Evolutionary conservation across 768 basidiomycete genomes (phyloP).

Genomic region (Pleurotus tuber-regium): DNA sequence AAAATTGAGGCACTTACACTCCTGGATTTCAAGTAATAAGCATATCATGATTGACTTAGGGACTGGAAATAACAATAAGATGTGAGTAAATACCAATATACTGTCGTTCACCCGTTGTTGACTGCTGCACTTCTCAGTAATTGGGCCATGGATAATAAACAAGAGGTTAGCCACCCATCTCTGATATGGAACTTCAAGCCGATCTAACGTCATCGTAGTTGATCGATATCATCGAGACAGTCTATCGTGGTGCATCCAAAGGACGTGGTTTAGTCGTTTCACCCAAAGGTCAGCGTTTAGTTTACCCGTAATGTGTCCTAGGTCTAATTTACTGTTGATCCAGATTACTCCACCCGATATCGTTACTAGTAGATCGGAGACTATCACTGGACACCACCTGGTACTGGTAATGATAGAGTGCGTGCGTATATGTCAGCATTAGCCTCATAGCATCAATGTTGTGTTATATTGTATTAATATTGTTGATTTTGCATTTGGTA

Average conservation of each 20-base stretch:
- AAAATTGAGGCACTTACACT: slow-evolving; percentile 10
- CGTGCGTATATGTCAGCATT: background rate
- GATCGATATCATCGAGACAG: slow-evolving; percentile 97
- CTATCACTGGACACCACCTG: too few species aligned
- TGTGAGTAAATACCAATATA: slow-evolving; percentile 50
- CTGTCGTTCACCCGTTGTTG: slow-evolving; percentile 3
- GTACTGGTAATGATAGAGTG: background rate
- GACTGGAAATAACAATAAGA: slow-evolving; percentile 99
- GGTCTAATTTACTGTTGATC: slow-evolving; percentile 10
- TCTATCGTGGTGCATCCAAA: slow-evolving; percentile 96
- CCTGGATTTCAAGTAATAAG: slow-evolving; percentile 65
- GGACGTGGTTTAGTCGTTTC: slow-evolving; percentile 97
- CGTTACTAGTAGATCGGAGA: slow-evolving; percentile 57
- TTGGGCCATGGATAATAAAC: slow-evolving; percentile 99
- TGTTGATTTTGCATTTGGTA: too few species aligned
- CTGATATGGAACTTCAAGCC: background rate
- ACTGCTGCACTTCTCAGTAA: slow-evolving; percentile 52
- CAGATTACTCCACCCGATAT: slow-evolving; percentile 83
- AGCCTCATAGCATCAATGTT: too few species aligned
- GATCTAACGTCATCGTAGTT: slow-evolving; percentile 49
- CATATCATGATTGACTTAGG: slow-evolving; percentile 99
- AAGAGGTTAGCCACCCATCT: slow-evolving; percentile 62
- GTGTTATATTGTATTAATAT: too few species aligned
- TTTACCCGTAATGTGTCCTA: background rate
- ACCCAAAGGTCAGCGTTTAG: slow-evolving; percentile 67